phyloP scores from a whole-genome alignment of 1,139 yeast genomes.

The Lodderomyces elongisporus region DNA sequence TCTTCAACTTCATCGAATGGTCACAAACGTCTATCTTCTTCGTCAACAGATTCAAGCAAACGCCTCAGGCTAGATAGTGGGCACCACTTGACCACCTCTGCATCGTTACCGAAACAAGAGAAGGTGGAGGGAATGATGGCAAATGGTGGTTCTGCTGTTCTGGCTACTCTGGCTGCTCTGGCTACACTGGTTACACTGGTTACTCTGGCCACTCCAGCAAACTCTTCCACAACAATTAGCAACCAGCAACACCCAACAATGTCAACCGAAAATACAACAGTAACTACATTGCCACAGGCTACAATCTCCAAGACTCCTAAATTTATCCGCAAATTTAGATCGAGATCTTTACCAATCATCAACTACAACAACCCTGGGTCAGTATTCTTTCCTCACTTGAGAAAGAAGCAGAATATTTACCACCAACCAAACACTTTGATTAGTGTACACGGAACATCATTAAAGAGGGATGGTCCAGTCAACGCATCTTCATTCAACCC shows the following conservation, averaged over 20 bases:
- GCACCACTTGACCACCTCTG: constrained; percentile 2
- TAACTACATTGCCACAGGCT: constrained; percentile 2
- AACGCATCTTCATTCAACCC: constrained; percentile 6
- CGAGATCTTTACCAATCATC: constrained; percentile 42
- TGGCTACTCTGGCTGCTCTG: no score
- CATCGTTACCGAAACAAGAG: no score
- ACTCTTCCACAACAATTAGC: constrained; percentile 2
- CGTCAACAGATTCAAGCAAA: constrained; percentile 12
- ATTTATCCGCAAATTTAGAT: constrained; percentile 36
- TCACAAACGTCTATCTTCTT: constrained; percentile 11
- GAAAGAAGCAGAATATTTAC: constrained; percentile 8
- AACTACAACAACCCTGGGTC: constrained; percentile 11
- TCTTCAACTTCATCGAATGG: constrained; percentile 7
- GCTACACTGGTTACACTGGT: no score
- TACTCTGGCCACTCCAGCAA: constrained; percentile 8
- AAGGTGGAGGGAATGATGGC: no score
- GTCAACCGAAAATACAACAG: constrained; percentile 8
- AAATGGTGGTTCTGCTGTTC: no score
- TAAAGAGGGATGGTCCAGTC: constrained; percentile 1
- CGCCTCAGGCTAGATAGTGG: constrained; percentile 13
- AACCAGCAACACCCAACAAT: constrained; percentile 1
- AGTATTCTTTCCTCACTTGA: constrained; percentile 12
- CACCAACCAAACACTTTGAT: constrained; percentile 3
- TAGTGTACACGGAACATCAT: constrained; percentile 4
- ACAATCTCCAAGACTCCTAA: constrained; percentile 28